Conservation (phyloP, 495 filamentous ascomycete species). For the Penicillium arizonense region DNA sequence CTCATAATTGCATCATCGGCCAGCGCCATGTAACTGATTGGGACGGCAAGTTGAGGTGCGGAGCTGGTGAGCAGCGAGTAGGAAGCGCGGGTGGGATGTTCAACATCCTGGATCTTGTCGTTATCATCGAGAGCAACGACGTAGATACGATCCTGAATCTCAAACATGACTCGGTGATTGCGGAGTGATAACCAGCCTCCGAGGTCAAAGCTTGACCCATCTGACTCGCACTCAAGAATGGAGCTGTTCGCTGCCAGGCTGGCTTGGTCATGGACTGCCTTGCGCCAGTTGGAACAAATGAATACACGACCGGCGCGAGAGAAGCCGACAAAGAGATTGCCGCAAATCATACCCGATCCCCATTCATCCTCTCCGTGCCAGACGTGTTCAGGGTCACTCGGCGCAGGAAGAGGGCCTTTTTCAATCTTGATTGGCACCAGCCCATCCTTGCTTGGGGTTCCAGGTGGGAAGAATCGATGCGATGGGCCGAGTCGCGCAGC, state of each 20-base stretch:
- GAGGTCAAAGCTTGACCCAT: conserved; percentile 35
- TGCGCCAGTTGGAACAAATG: conserved; percentile 39
- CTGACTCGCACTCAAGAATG: conserved; percentile 36
- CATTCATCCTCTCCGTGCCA: conserved; percentile 35
- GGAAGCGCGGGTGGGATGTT: conserved; percentile 27
- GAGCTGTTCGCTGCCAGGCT: conserved; percentile 23
- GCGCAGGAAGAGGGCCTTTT: conserved; percentile 26
- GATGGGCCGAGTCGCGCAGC: conserved; percentile 16
- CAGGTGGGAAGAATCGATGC: conserved; percentile 9
- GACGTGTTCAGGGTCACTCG: conserved; percentile 26
- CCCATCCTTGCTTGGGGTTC: conserved; percentile 18
- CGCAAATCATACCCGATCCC: conserved; percentile 39
- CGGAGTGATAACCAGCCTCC: conserved; percentile 41
- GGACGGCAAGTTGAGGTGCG: conserved; percentile 33
- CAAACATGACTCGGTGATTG: conserved; percentile 42
- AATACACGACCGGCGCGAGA: conserved; percentile 39
- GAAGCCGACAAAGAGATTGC: conserved; percentile 37
- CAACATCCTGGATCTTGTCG: conserved; percentile 26
- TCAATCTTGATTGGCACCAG: conserved; percentile 25
- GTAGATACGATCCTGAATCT: conserved; percentile 39
- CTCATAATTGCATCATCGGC: conserved; percentile 41
- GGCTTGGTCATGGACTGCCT: conserved; percentile 24
- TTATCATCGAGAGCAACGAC: conserved; percentile 35
- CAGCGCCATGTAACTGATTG: conserved; percentile 40
- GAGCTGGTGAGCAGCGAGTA: conserved; percentile 37